A percentile compares a stretch with the other conserved stretches of the same genome.
Evolutionary conservation across 495 filamentous ascomycete genomes (phyloP).

Genomic region (Hypoxylon perforatum): DNA sequence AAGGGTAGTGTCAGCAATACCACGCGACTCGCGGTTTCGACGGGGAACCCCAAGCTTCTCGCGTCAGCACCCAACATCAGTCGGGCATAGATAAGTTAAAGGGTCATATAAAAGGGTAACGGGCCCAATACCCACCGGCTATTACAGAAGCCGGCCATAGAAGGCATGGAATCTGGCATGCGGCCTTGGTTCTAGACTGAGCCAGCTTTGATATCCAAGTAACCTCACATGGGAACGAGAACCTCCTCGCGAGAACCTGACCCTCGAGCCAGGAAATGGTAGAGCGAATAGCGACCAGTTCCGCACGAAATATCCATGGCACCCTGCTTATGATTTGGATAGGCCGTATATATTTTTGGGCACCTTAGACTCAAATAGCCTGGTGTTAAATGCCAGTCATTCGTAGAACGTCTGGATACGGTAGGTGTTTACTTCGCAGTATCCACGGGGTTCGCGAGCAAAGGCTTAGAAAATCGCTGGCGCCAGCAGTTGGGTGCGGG

Average conservation of each 20-base stretch:
- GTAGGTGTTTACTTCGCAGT: neutral
- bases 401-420: neutral
- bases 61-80: slow-evolving; percentile 42
- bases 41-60: slow-evolving; percentile 38
- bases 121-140: slow-evolving; percentile 4
- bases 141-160: slow-evolving; percentile 10
- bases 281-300: neutral
- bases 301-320: neutral
- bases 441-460: neutral
- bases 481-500: slow-evolving; percentile 34
- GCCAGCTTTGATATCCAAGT: neutral
- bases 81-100: slow-evolving; percentile 14
- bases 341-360: slow-evolving; percentile 16
- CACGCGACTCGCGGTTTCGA: slow-evolving; percentile 34
- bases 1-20: slow-evolving; percentile 39
- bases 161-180: slow-evolving; percentile 1
- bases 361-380: neutral
- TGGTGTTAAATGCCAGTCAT: neutral
- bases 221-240: neutral
- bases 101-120: slow-evolving; percentile 10
- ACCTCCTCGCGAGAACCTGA: neutral
- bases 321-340: neutral
- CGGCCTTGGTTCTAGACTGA: slow-evolving; percentile 4
- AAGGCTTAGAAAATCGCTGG: slow-evolving; percentile 38
- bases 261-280: neutral